Percentiles rank a stretch among this genome's conserved stretches.
Conservation (phyloP, 2,329 filamentous ascomycete species). For the Didymellaceae sp. region DNA sequence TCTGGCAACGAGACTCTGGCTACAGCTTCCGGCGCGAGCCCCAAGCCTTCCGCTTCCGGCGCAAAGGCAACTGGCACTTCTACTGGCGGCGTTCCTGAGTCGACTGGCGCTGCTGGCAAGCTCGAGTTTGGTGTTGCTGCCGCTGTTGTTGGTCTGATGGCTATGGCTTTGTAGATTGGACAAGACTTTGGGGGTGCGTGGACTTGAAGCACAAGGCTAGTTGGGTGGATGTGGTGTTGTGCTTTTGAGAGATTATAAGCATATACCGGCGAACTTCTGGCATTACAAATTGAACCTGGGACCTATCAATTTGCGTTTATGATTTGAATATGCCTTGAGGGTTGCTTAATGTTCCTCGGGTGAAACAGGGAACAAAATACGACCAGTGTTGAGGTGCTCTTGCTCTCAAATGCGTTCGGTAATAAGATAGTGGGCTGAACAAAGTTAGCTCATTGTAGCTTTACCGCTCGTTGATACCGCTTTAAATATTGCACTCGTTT, state of each 20-base stretch:
- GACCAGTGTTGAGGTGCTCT: too few relatives aligned
- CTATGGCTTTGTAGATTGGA: slow-evolving; percentile 32
- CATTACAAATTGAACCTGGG: not conserved
- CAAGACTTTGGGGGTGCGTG: not conserved
- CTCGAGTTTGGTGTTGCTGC: slow-evolving; percentile 35
- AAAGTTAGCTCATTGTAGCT: too few relatives aligned
- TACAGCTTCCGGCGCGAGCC: slow-evolving; percentile 18
- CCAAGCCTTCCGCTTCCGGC: slow-evolving; percentile 14
- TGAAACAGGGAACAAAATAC: too few relatives aligned
- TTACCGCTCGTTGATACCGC: too few relatives aligned
- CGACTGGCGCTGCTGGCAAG: slow-evolving; percentile 31
- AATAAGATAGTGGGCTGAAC: too few relatives aligned
- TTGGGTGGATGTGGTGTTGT: not conserved
- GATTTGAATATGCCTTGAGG: too few relatives aligned
- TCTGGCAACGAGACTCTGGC: slow-evolving; percentile 18
- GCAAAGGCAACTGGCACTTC: slow-evolving; percentile 16
- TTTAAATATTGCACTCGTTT: too few relatives aligned
- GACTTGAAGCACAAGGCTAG: not conserved
- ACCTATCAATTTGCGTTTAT: too few relatives aligned
- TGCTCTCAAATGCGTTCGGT: too few relatives aligned
- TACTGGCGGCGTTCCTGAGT: slow-evolving; percentile 14
- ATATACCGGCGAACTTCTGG: not conserved
- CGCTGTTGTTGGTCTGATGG: slow-evolving; percentile 33
- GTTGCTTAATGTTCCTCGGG: too few relatives aligned
- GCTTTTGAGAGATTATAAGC: not conserved